phyloP scores from a whole-genome alignment of 352 stramenopile species.

The Blastocystis hominis region DNA sequence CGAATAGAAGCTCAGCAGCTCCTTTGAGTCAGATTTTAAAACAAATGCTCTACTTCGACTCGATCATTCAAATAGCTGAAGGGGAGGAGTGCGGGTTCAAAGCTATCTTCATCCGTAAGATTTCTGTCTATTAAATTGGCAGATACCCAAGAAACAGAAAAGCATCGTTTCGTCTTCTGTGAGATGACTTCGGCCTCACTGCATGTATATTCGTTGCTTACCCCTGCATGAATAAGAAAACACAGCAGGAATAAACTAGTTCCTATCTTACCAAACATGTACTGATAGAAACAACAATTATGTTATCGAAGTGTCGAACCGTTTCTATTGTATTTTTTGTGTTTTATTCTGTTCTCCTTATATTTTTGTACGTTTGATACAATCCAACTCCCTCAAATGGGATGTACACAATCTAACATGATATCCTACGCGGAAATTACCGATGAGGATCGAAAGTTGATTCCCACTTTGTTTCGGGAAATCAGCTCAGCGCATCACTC shows the following conservation, averaged over 20 bases:
- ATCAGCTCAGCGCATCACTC: neutral
- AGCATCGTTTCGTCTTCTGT: neutral
- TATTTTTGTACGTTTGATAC: neutral
- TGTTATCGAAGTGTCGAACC: neutral
- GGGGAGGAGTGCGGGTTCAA: neutral
- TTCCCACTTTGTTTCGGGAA: neutral
- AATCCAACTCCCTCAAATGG: neutral
- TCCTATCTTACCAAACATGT: neutral
- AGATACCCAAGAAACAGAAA: neutral
- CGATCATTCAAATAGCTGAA: neutral
- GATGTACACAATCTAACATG: conserved; percentile 31
- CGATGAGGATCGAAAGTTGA: conserved; percentile 19
- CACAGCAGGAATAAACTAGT: neutral
- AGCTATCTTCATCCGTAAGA: neutral
- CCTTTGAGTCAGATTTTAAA: neutral
- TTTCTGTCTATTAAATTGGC: neutral
- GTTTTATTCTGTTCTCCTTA: no score
- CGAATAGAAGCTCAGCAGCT: neutral
- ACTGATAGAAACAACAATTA: neutral
- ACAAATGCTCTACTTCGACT: neutral
- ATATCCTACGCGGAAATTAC: neutral
- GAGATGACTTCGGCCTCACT: neutral
- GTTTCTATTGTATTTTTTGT: no score
- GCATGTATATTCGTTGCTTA: conserved; percentile 24
- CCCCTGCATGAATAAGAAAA: neutral